Conservation (phyloP, 305 asterid species). For the Plantago coronopus region DNA sequence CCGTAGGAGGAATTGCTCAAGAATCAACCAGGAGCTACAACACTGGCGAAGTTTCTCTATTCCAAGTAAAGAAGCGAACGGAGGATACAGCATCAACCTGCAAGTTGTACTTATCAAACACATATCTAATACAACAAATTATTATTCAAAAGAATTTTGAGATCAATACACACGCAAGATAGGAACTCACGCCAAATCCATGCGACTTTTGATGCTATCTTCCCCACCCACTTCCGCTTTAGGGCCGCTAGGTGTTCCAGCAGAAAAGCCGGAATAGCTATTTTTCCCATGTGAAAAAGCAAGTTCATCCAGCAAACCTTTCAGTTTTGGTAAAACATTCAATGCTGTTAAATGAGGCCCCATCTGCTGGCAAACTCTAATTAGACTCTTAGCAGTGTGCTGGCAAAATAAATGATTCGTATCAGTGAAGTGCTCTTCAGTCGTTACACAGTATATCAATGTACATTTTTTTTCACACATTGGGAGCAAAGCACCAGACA, state of each 20-base stretch:
- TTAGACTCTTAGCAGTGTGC: slow-evolving; percentile 76
- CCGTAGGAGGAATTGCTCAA: slow-evolving; percentile 88
- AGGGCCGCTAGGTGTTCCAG: slow-evolving; percentile 39
- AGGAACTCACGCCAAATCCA: slow-evolving; percentile 77
- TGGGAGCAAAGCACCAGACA: slow-evolving; percentile 16
- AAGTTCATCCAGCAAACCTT: slow-evolving; percentile 73
- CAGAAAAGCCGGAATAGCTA: slow-evolving; percentile 33
- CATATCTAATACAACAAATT: slow-evolving; percentile 14
- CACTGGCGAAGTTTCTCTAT: slow-evolving; percentile 95
- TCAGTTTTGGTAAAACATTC: slow-evolving; percentile 83
- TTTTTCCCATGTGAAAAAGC: slow-evolving; percentile 72
- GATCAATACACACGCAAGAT: slow-evolving; percentile 16
- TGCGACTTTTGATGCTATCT: slow-evolving; percentile 51
- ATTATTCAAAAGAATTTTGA: slow-evolving; percentile 19
- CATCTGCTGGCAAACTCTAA: slow-evolving; percentile 79
- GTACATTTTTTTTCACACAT: not conserved
- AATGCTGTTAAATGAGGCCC: slow-evolving; percentile 78
- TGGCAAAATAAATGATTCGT: slow-evolving; percentile 34
- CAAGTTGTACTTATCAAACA: slow-evolving; percentile 24
- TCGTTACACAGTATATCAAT: slow-evolving; percentile 14
- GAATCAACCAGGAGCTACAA: slow-evolving; percentile 92
- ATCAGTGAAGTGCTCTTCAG: slow-evolving; percentile 19
- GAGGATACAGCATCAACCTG: slow-evolving; percentile 88
- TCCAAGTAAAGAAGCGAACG: slow-evolving; percentile 90
- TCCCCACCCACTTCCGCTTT: slow-evolving; percentile 40